Conservation (phyloP, 2,329 filamentous ascomycete genomes). For the Colletotrichum scovillei region DNA sequence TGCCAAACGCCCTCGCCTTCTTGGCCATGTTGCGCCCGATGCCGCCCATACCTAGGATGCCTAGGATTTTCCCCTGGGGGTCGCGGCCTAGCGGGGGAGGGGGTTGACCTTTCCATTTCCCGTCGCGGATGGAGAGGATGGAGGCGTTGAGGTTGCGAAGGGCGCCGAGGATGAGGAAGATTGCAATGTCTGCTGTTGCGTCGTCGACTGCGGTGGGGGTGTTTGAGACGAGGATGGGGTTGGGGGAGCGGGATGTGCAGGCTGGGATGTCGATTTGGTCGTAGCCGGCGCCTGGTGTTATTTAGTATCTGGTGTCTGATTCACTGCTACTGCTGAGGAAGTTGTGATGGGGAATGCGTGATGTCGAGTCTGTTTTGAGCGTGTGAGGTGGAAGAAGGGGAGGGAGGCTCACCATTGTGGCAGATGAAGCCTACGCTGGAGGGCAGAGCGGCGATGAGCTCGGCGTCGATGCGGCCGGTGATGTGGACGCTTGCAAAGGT, state of each 20-base stretch:
- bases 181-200: slow-evolving; percentile 82
- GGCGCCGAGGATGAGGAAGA: slow-evolving; percentile 85
- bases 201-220: slow-evolving; percentile 85
- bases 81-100: slow-evolving; percentile 76
- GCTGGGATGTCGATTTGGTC: slow-evolving; percentile 82
- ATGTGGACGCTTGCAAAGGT: slow-evolving; percentile 73
- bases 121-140: slow-evolving; percentile 73
- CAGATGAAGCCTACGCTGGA: slow-evolving; percentile 66
- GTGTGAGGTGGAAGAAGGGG: background rate
- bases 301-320: background rate
- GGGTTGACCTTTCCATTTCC: slow-evolving; percentile 73
- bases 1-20: slow-evolving; percentile 81
- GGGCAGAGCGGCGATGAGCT: slow-evolving; percentile 71
- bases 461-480: slow-evolving; percentile 78
- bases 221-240: slow-evolving; percentile 77
- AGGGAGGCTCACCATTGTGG: slow-evolving; percentile 63
- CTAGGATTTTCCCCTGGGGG: slow-evolving; percentile 81
- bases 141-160: slow-evolving; percentile 77
- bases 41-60: slow-evolving; percentile 88
- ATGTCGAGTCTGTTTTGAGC: background rate
- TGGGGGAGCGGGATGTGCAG: slow-evolving; percentile 68
- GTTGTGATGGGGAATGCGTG: background rate
- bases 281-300: slow-evolving; percentile 77
- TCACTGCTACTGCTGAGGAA: too few species aligned
- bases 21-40: slow-evolving; percentile 82